These are phyloP conservation scores for Jimgerdemannia flammicorona DNA, from an alignment of 192 early-diverging fungal species.

Conservation along the genomic window DNA sequence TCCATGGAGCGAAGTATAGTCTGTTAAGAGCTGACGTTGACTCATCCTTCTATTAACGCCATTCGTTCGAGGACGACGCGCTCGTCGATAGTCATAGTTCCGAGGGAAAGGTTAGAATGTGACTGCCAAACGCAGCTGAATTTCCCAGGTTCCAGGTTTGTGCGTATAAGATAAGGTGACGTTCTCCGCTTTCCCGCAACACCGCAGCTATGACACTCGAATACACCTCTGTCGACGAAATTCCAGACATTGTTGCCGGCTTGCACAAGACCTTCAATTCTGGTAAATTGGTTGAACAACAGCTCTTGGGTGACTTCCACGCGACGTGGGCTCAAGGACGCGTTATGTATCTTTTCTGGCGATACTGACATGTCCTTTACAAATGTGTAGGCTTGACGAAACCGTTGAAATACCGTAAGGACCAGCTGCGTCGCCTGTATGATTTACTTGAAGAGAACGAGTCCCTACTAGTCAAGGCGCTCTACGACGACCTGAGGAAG, in stretches of 20 bases:
- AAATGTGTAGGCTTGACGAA: slow-evolving; percentile 32
- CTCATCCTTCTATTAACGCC: too few relatives aligned
- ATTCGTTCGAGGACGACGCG: too few relatives aligned
- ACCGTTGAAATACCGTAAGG: slow-evolving; percentile 44
- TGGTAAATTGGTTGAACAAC: slow-evolving; percentile 25
- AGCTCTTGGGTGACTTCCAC: not conserved
- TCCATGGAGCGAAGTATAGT: too few relatives aligned
- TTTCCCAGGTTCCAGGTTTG: too few relatives aligned
- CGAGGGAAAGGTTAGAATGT: too few relatives aligned
- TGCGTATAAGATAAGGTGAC: too few relatives aligned
- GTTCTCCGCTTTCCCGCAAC: too few relatives aligned
- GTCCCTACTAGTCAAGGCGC: slow-evolving; percentile 44
- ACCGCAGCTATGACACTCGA: slow-evolving; percentile 11
- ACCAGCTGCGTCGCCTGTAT: slow-evolving; percentile 62
- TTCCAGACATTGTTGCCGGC: slow-evolving; percentile 33
- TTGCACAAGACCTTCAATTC: slow-evolving; percentile 38
- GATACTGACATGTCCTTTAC: not conserved
- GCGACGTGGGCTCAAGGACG: not conserved
- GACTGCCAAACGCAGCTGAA: too few relatives aligned
- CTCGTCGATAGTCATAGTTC: too few relatives aligned
- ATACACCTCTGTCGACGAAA: slow-evolving; percentile 40
- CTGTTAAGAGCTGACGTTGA: too few relatives aligned
- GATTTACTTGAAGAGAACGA: slow-evolving; percentile 59
- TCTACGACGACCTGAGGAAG: slow-evolving; percentile 57
- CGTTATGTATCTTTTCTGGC: not conserved